Conservation (phyloP, 1,284 basidiomycete species). For the Fomitopsis schrenkii region DNA sequence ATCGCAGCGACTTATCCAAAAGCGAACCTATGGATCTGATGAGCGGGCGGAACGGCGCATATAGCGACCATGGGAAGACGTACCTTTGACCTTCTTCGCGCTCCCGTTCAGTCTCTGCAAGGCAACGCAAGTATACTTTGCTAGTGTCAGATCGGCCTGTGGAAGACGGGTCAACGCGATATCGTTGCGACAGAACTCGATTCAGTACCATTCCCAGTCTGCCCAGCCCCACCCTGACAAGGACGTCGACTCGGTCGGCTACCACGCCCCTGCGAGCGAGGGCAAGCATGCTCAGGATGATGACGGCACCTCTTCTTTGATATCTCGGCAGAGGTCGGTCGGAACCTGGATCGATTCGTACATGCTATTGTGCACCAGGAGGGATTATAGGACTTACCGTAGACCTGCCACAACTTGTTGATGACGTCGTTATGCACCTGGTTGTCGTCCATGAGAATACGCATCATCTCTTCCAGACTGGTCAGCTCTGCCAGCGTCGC, state of each 20-base stretch:
- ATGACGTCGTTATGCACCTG: constrained; percentile 85
- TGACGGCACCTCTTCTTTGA: constrained; percentile 91
- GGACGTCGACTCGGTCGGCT: constrained; percentile 81
- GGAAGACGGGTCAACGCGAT: not conserved
- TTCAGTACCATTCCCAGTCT: constrained; percentile 70
- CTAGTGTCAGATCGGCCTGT: constrained; percentile 84
- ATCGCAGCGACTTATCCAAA: constrained; percentile 80
- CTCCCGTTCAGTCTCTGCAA: constrained; percentile 91
- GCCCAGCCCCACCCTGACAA: constrained; percentile 90
- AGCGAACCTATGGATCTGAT: constrained; percentile 62
- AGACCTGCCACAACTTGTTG: constrained; percentile 92
- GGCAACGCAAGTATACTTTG: constrained; percentile 92
- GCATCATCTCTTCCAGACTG: constrained; percentile 94
- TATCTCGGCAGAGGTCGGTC: constrained; percentile 70
- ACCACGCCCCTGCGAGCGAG: constrained; percentile 82
- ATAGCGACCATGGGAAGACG: constrained; percentile 2
- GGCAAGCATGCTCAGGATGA: constrained; percentile 94
- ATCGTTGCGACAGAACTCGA: not conserved
- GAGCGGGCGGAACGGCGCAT: not conserved
- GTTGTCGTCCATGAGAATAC: constrained; percentile 88
- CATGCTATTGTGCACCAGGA: not conserved
- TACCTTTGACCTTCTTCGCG: constrained; percentile 95
- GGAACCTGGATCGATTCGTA: constrained; percentile 46
- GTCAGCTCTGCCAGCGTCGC: constrained; percentile 95
- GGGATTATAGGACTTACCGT: constrained; percentile 53